Evolutionary conservation across 2,329 filamentous ascomycete species (phyloP).

Genomic region (Aspergillus neoniger): DNA sequence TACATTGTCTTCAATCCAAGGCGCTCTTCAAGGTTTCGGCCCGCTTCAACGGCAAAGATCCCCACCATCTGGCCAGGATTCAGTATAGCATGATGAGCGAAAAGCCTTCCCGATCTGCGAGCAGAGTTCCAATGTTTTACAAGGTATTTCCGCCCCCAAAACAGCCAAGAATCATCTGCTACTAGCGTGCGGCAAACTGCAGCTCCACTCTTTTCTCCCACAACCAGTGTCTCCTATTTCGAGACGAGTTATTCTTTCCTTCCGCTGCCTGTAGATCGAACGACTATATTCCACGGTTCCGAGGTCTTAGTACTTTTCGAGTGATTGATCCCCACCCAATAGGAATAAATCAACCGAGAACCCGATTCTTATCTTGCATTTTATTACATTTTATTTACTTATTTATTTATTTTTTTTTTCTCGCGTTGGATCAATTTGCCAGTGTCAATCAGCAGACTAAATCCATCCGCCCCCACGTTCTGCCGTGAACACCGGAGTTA

Average conservation of each 20-base stretch:
- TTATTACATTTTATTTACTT: background rate
- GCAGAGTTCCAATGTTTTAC: no score
- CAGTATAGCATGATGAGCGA: no score
- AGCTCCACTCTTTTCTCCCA: background rate
- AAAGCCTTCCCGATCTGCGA: no score
- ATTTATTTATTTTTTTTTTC: no score
- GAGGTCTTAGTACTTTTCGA: background rate
- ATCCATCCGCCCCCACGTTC: background rate
- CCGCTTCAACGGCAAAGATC: conserved; percentile 8
- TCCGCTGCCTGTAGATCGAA: background rate
- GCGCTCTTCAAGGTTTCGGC: conserved; percentile 4
- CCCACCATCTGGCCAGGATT: background rate
- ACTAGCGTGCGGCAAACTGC: background rate
- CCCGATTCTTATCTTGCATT: no score
- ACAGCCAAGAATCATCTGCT: background rate
- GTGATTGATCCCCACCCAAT: no score
- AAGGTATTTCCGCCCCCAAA: background rate
- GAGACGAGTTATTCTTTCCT: background rate
- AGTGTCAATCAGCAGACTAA: background rate
- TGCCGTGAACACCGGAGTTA: background rate
- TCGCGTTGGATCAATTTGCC: background rate
- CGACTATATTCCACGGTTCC: background rate
- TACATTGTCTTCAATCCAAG: background rate
- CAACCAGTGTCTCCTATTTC: background rate
- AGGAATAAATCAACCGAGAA: no score